Evolutionary conservation across 164 flowering plant genomes (phyloP).

Genomic region (Houttuynia cordata): DNA sequence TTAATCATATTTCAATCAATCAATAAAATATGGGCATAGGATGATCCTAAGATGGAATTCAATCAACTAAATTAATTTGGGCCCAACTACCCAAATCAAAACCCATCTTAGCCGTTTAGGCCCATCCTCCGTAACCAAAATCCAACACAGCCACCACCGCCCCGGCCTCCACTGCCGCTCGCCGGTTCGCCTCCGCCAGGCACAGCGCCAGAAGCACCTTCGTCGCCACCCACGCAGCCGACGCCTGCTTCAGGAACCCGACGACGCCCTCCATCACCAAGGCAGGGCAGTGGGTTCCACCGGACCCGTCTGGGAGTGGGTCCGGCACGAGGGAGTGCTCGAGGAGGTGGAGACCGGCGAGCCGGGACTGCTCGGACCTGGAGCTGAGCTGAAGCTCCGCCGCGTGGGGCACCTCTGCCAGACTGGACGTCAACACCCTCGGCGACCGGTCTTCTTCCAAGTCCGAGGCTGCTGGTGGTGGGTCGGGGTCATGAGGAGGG

Average conservation of each 20-base stretch:
- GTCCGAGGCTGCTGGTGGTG: conserved; percentile 1
- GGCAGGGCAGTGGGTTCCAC: conserved; percentile 35
- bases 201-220: conserved; percentile 66
- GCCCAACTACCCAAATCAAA: too few species aligned
- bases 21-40: too few species aligned
- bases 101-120: too few species aligned
- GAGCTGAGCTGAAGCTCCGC: conserved; percentile 50
- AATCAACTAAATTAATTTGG: too few species aligned
- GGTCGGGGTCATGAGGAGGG: conserved; percentile 11
- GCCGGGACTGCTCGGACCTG: conserved; percentile 24
- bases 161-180: conserved; percentile 59
- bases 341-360: conserved; percentile 42
- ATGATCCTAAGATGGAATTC: too few species aligned
- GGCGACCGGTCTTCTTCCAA: conserved; percentile 4
- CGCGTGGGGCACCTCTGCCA: conserved; percentile 48
- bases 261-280: conserved; percentile 44
- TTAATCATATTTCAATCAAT: too few species aligned
- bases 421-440: conserved; percentile 11
- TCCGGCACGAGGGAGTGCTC: conserved; percentile 53
- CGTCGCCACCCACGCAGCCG: conserved; percentile 43
- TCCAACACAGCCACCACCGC: too few species aligned
- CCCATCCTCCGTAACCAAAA: too few species aligned
- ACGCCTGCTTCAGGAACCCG: conserved; percentile 16
- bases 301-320: conserved; percentile 28
- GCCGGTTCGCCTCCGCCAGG: conserved; percentile 57